phyloP scores from a whole-genome alignment of 768 basidiomycete genomes.

The Kwoniella botswanensis region DNA sequence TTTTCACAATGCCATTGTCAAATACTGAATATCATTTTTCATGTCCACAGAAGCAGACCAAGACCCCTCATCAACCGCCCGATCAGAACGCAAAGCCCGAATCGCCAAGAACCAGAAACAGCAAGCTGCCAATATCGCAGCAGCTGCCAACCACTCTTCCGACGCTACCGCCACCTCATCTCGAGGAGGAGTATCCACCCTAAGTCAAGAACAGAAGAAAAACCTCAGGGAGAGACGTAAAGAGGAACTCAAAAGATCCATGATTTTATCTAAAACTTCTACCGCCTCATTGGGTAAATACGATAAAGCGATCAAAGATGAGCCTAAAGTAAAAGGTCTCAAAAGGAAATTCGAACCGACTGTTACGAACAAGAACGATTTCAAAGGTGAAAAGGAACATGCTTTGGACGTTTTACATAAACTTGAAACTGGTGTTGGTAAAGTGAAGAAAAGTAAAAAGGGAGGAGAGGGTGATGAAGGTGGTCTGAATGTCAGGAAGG shows the following conservation, averaged over 20 bases:
- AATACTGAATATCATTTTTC: neutral
- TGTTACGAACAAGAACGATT: conserved; percentile 64
- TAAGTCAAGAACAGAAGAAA: conserved; percentile 36
- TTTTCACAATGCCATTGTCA: neutral
- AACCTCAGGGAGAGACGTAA: conserved; percentile 65
- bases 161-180: conserved; percentile 25
- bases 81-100: conserved; percentile 77
- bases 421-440: conserved; percentile 68
- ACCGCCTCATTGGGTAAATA: conserved; percentile 95
- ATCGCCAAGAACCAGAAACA: conserved; percentile 85
- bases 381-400: conserved; percentile 69
- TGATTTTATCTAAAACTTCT: conserved; percentile 76
- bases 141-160: conserved; percentile 48
- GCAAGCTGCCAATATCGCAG: conserved; percentile 70
- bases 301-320: conserved; percentile 86
- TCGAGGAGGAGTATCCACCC: neutral
- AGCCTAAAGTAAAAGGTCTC: conserved; percentile 79
- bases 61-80: conserved; percentile 77
- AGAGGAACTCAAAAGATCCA: conserved; percentile 72
- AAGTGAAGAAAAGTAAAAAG: conserved; percentile 67
- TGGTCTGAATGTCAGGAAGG: conserved; percentile 85
- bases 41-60: conserved; percentile 69
- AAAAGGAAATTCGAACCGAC: conserved; percentile 96
- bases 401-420: conserved; percentile 77
- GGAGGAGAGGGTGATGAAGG: conserved; percentile 62